Percentiles rank a stretch among this genome's conserved stretches.
phyloP scores from a whole-genome alignment of 2,329 filamentous ascomycete genomes.

The Ophiosphaerella herpotricha region DNA sequence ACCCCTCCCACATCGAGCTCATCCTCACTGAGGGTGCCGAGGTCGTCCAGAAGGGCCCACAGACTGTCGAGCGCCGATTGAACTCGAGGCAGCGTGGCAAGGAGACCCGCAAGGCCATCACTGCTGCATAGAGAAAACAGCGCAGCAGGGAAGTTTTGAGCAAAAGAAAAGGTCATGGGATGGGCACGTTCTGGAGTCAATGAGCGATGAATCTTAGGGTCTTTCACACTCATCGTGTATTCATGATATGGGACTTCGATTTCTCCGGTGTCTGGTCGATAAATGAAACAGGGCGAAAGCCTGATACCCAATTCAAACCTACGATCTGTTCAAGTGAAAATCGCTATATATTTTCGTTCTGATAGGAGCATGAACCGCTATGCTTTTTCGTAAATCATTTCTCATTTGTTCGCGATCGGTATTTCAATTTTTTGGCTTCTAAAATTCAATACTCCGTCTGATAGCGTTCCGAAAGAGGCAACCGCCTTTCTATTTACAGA shows the following conservation, averaged over 20 bases:
- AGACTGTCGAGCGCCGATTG: slow-evolving; percentile 72
- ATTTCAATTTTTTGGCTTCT: too few species aligned
- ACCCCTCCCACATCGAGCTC: slow-evolving; percentile 99
- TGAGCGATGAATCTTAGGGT: slow-evolving; percentile 47
- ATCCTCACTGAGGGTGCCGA: slow-evolving; percentile 98
- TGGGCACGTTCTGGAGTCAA: slow-evolving; percentile 47
- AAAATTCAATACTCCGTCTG: too few species aligned
- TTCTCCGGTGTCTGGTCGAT: slow-evolving; percentile 46
- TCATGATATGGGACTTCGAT: slow-evolving; percentile 45
- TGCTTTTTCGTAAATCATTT: too few species aligned
- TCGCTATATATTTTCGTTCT: slow-evolving; percentile 5
- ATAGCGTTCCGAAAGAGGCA: too few species aligned
- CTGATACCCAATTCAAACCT: slow-evolving; percentile 32
- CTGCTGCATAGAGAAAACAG: slow-evolving; percentile 53
- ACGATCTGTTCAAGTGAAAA: not conserved
- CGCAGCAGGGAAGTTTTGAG: slow-evolving; percentile 21
- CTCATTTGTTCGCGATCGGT: too few species aligned
- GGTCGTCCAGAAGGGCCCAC: slow-evolving; percentile 82
- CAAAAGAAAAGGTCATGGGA: slow-evolving; percentile 36
- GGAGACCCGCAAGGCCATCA: slow-evolving; percentile 65
- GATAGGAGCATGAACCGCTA: not conserved
- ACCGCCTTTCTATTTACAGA: too few species aligned
- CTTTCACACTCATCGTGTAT: slow-evolving; percentile 45
- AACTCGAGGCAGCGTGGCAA: slow-evolving; percentile 89
- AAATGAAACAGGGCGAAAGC: slow-evolving; percentile 42